Conservation (phyloP, 1,139 yeast genomes). For the Candida glucosophila region DNA sequence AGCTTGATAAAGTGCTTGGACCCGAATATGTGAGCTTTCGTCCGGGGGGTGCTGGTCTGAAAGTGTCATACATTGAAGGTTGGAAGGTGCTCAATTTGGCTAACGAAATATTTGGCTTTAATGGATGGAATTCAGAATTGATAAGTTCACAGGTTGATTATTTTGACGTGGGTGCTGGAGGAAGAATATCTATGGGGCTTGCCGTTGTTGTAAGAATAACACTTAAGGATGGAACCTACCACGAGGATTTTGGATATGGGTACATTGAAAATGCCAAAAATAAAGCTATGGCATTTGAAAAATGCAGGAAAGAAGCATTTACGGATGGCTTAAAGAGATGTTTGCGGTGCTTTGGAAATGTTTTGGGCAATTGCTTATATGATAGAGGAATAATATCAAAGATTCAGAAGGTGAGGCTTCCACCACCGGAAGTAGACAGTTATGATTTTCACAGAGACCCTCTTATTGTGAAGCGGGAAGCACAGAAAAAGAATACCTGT, state of each 20-base stretch:
- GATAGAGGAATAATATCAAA: constrained; percentile 58
- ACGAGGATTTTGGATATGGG: constrained; percentile 80
- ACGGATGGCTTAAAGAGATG: constrained; percentile 78
- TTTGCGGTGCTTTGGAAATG: constrained; percentile 71
- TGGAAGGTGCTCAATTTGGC: constrained; percentile 76
- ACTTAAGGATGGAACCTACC: constrained; percentile 64
- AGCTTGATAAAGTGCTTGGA: constrained; percentile 61
- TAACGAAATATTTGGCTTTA: constrained; percentile 71
- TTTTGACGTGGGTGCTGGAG: constrained; percentile 51
- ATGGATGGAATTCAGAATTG: constrained; percentile 74
- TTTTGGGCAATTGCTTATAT: constrained; percentile 70
- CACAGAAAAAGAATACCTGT: constrained; percentile 8
- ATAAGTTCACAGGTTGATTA: constrained; percentile 61
- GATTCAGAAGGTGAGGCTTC: constrained; percentile 44
- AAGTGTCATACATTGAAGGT: constrained; percentile 70
- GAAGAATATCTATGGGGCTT: constrained; percentile 53
- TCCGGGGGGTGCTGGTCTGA: constrained; percentile 65
- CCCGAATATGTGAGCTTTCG: constrained; percentile 85
- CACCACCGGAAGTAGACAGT: constrained; percentile 47
- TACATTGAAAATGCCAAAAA: constrained; percentile 63
- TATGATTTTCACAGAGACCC: constrained; percentile 33
- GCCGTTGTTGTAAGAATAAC: constrained; percentile 68
- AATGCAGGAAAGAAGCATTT: constrained; percentile 73
- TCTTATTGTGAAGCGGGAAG: constrained; percentile 22
- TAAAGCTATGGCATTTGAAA: constrained; percentile 70